Conservation (phyloP, 2,329 filamentous ascomycete species). For the Colletotrichum australisinense region DNA sequence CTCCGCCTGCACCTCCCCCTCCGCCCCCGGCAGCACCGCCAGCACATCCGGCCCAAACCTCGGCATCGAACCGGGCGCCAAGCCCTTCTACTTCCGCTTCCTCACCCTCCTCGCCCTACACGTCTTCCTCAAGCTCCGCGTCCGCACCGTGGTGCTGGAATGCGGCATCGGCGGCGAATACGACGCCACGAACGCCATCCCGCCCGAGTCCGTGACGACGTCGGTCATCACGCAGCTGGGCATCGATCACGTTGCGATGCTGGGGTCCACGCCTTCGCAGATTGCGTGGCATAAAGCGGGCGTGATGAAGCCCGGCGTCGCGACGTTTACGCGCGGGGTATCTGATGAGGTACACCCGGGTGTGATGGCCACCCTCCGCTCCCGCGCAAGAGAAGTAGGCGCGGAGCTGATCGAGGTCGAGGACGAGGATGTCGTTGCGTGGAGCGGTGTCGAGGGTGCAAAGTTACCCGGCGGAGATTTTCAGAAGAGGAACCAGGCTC, state of each 20-base stretch:
- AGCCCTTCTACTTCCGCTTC: slow-evolving; percentile 70
- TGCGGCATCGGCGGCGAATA: slow-evolving; percentile 75
- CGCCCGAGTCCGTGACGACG: slow-evolving; percentile 59
- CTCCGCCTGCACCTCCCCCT: slow-evolving; percentile 53
- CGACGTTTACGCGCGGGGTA: slow-evolving; percentile 53
- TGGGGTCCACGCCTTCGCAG: slow-evolving; percentile 72
- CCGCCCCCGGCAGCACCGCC: slow-evolving; percentile 44
- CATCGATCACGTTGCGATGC: slow-evolving; percentile 73
- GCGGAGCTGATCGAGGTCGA: slow-evolving; percentile 53
- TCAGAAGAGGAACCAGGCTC: slow-evolving; percentile 68
- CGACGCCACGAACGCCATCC: slow-evolving; percentile 76
- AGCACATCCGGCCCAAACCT: not conserved
- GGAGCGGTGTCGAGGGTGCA: slow-evolving; percentile 49
- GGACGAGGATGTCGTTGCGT: slow-evolving; percentile 16
- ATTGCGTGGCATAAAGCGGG: slow-evolving; percentile 83
- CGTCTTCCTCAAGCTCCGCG: slow-evolving; percentile 71
- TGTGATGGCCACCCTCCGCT: slow-evolving; percentile 57
- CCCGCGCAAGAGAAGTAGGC: slow-evolving; percentile 64
- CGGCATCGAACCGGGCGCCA: slow-evolving; percentile 47
- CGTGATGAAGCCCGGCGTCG: slow-evolving; percentile 71
- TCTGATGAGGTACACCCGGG: slow-evolving; percentile 42
- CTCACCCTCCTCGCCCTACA: slow-evolving; percentile 76
- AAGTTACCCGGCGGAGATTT: slow-evolving; percentile 64
- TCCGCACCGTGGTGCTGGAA: slow-evolving; percentile 74
- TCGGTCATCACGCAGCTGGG: slow-evolving; percentile 74